Evolutionary conservation across 495 filamentous ascomycete species (phyloP), one percentile per base, ranked within the genome.

Genomic region (Daldinia decipiens): DNA sequence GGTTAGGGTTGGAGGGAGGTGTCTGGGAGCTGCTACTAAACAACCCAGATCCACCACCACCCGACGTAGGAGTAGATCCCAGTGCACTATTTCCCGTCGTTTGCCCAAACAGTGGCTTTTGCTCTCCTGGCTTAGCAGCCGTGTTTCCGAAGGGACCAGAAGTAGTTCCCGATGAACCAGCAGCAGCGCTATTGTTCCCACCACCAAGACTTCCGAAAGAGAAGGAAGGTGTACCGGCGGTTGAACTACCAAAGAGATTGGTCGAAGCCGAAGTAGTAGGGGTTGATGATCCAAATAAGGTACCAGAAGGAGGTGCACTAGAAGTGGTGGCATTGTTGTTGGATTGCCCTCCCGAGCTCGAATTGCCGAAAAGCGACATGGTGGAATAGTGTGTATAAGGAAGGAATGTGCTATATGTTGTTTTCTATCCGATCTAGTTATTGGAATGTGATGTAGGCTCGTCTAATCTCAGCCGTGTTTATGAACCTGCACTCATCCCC

Each of bases 141-240:
- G 76, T 65, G 17, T 79, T 80, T 58, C 86, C 86, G 78, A 91
- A 91, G n/a, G 86, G 38, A 21, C 79, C 76, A 27, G 65, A 1
- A 36, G 34, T 13, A 59, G 59, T 53, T 61, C 79, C 72, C 4
- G 79, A 72, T n/a, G 81, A 71, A 47, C 67, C 11, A n/a, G 62
- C 13, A 15, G 73, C 24, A 7, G 75, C 24, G 53, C 40, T 59
- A 21, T 47, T 56, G 15, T 56, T 71, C 12, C 65, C 65, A 54
- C 55, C 75, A 26, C 72, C 67, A 67, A 65, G 13, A 24, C 45
- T 67, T 36, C 81, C 82, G 55, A 87, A 86, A 55, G 77, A 80
- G 75, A 86, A 87, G 43, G 70, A 47, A 27, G 82, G 69, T 34
- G 76, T 64, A 40, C 73, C 74, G 40, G 66, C 39, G 4, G 50